A percentile compares a stretch with the other conserved stretches of the same genome.
Conservation (phyloP, 768 basidiomycete species). For the Rhodosporidiobolus odoratus region DNA sequence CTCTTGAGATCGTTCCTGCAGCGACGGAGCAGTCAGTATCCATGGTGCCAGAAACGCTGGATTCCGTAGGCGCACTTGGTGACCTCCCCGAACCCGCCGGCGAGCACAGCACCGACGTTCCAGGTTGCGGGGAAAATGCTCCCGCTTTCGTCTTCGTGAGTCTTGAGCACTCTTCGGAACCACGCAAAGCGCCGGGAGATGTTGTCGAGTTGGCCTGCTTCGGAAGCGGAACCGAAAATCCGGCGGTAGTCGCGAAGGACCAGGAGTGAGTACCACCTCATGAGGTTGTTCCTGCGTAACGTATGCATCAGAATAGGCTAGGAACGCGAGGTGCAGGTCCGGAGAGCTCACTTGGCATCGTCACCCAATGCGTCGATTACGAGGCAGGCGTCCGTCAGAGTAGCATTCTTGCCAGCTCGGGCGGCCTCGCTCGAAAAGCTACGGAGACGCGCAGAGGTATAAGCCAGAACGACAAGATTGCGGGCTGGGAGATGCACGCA, state of each 20-base stretch:
- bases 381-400: conserved; percentile 64
- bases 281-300: conserved; percentile 54
- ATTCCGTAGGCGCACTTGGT: conserved; percentile 58
- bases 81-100: conserved; percentile 66
- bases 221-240: conserved; percentile 86
- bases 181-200: conserved; percentile 86
- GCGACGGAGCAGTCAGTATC: neutral
- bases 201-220: conserved; percentile 93
- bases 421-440: conserved; percentile 31
- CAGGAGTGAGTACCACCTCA: conserved; percentile 81
- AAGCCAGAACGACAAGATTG: neutral
- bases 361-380: conserved; percentile 81
- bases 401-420: conserved; percentile 42
- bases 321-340: neutral
- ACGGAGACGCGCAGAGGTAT: neutral
- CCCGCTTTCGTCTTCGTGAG: conserved; percentile 80
- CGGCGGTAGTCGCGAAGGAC: conserved; percentile 93
- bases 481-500: conserved; percentile 20
- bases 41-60: neutral
- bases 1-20: conserved; percentile 74
- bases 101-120: conserved; percentile 75
- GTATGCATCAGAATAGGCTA: neutral
- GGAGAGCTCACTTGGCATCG: conserved; percentile 60
- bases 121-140: conserved; percentile 77
- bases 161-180: conserved; percentile 78